Base-by-base conservation (phyloP, 73 alveolate genomes). In the Urostyla sp. region DNA sequence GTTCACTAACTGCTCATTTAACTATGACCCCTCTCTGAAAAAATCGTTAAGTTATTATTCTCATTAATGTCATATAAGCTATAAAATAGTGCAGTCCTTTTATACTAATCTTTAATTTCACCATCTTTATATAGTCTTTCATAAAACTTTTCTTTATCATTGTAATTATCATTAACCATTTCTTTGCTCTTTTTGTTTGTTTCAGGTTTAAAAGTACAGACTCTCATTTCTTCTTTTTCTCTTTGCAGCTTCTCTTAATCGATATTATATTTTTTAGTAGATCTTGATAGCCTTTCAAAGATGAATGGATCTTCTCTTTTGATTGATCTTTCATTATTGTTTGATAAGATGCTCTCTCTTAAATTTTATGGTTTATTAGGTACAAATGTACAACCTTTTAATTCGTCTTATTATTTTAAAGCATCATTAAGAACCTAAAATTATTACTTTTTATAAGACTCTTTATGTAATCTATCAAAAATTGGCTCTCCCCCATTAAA, bases 211-310 rank as follows among this genome's bases (percentile, higher is more conserved):
- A 66, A 66, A 3, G 80, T 66, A 43, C 80, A 66, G 27, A 40
- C 63, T 32, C 44, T 66, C 80, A 66, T 66, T 28, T 66, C 80
- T 26, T 66, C 80, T 8, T 44, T 13, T 44, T 66, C 80, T 27
- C 40, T 66, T 46, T 66, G 44, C 5, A 66, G 63, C 43, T 66
- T 49, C 49, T 40, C 6, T 20, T 40, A 26, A 20, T 66, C 59
- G 10, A 61, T 58, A 28, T 66, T 44, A 40, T 40, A 66, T 26
- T 66, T 66, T 27, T 66, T 66, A 28, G 43, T 44, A 5, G 63
- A 40, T 44, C 40, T 66, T 5, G 63, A 40, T 1, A 66, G 59
- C 24, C 80, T 35, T 4, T 66, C 80, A 45, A 11, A 66, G 8
- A 66, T 18, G 28, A 66, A 37, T 7, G 80, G 80, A 45, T 44